phyloP scores from a whole-genome alignment of 164 flowering plant species.

The Vitis vinifera region DNA sequence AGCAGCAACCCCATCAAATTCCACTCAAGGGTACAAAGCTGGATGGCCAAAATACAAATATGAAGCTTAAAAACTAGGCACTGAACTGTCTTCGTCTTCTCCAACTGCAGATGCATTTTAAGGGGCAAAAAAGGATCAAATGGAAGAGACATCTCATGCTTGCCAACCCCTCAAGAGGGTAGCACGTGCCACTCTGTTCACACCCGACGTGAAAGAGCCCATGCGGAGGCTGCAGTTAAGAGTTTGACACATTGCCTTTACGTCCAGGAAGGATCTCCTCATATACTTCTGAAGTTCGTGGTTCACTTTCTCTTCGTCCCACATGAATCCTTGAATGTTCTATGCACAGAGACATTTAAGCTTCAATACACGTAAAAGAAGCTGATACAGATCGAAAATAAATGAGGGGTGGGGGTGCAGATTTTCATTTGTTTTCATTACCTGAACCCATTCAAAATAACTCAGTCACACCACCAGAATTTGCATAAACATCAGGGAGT shows the following conservation, averaged over 20 bases:
- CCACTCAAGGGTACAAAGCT: no score
- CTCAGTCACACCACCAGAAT: constrained; percentile 73
- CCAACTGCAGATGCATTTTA: no score
- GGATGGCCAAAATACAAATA: no score
- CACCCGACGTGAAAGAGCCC: constrained; percentile 92
- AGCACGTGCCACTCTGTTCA: constrained; percentile 86
- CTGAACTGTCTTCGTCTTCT: no score
- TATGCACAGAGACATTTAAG: constrained; percentile 20
- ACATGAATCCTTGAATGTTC: constrained; percentile 97
- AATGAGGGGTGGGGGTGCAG: no score
- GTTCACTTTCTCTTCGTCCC: constrained; percentile 93
- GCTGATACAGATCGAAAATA: no score
- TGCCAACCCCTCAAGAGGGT: constrained; percentile 89
- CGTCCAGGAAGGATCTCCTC: constrained; percentile 63
- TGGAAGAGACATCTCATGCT: constrained; percentile 38
- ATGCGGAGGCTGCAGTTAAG: constrained; percentile 84
- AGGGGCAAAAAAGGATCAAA: no score
- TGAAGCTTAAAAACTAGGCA: no score
- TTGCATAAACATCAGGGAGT: constrained; percentile 80
- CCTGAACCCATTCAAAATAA: constrained; percentile 79
- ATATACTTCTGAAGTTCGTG: constrained; percentile 68
- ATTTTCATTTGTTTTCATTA: constrained; percentile 5
- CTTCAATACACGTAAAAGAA: no score
- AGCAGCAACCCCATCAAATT: no score
- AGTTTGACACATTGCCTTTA: constrained; percentile 71